Base-by-base conservation (phyloP, 331 rosid genomes). In the Malus hybrid region DNA sequence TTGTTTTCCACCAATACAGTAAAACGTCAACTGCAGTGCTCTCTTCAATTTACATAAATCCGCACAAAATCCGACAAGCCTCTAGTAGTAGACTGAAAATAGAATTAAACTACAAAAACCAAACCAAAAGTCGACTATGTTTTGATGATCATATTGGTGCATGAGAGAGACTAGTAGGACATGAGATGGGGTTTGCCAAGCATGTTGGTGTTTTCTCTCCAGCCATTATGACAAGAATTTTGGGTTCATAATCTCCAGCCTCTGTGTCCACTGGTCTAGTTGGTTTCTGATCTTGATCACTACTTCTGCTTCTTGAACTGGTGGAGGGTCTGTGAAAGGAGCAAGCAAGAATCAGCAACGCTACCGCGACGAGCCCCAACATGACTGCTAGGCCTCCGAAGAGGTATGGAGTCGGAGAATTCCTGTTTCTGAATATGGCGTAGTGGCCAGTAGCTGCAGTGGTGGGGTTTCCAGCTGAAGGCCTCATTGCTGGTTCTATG, bases 151-250 rank as follows among this genome's bases (percentile, higher is more conserved):
- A 42, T 27, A 22, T n/a, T 34, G 20, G 69, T 16, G 39, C 44
- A 39, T 9, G 44, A 39, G 44, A 39, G 11, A 39, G 44, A 39
- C 11, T 39, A 39, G 44, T 39, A 39, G 44, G 3, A 9, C 44
- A 39, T 39, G 12, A 22, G 7, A 76, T 65, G 50, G 98, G 98
- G 31, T 75, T 83, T 5, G 96, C 98, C 66, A 93, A 78, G 84
- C 61, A 87, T 2, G 93, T 88, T 28, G 98, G 96, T 28, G 62
- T 82, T 42, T 79, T 59, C 65, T 93, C 86, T 2, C 98, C 98
- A 5, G 98, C 97, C 97, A 93, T 91, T 0, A 93, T 82, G 31
- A 91, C 98, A 55, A 93, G 88, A 22, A 89, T 70, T 70, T 79
- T 87, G 0, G 93, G 89, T 50, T 89, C 86, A 14, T 32, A 14